These are phyloP conservation scores for Collariella sp. DNA, from an alignment of 495 filamentous ascomycete species.

Conservation along the genomic window DNA sequence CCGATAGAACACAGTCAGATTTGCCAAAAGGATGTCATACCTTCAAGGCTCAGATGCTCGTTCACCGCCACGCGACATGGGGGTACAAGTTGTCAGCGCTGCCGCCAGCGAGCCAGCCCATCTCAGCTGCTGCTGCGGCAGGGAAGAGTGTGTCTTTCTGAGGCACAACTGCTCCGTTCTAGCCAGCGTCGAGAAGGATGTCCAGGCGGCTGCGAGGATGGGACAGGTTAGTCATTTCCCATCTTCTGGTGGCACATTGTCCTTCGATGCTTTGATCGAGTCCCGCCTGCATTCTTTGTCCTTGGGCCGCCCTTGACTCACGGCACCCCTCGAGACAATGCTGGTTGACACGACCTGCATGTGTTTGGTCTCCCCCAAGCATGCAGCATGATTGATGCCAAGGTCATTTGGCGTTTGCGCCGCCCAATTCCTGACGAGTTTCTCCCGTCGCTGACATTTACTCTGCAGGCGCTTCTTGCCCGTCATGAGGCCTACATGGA, in stretches of 20 bases:
- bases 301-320: neutral
- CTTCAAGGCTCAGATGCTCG: constrained; percentile 1
- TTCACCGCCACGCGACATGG: constrained; percentile 14
- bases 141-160: constrained; percentile 67
- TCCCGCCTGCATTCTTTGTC: constrained; percentile 4
- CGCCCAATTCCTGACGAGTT: constrained; percentile 9
- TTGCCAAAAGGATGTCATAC: constrained; percentile 21
- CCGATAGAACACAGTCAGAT: constrained; percentile 5
- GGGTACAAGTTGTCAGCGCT: neutral
- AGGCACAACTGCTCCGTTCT: constrained; percentile 70
- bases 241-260: constrained; percentile 12
- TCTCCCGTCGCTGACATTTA: constrained; percentile 33
- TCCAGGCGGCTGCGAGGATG: constrained; percentile 72
- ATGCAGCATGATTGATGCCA: constrained; percentile 10
- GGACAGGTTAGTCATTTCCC: constrained; percentile 61
- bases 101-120: constrained; percentile 9
- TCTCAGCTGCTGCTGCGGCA: constrained; percentile 73
- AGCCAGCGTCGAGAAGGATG: constrained; percentile 74
- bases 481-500: constrained; percentile 90
- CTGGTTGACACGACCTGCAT: neutral
- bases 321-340: neutral
- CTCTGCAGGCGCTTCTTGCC: constrained; percentile 76
- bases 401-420: constrained; percentile 1
- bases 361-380: no score
- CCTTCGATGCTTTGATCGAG: constrained; percentile 5